These are phyloP conservation scores for Phytophthora megakarya DNA, from an alignment of 352 stramenopile species.

Conservation along the genomic window DNA sequence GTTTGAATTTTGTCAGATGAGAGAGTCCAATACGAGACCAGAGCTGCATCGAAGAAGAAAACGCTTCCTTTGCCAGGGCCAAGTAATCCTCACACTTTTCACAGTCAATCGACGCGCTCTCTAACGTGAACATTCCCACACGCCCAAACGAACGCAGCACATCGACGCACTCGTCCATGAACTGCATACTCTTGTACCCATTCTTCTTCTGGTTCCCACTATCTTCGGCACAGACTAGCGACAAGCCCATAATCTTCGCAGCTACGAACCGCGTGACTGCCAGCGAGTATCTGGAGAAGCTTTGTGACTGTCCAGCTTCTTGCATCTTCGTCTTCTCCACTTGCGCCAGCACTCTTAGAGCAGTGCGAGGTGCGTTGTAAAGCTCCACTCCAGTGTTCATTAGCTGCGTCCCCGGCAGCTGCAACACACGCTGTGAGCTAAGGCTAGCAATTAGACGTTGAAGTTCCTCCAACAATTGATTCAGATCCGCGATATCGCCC, in stretches of 20 bases:
- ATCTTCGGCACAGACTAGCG: conserved; percentile 43
- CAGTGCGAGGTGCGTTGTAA: conserved; percentile 64
- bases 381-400: conserved; percentile 71
- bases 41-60: conserved; percentile 50
- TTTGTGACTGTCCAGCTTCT: background rate
- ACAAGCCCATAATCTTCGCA: conserved; percentile 66
- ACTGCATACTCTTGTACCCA: conserved; percentile 30
- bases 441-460: conserved; percentile 33
- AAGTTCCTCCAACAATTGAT: conserved; percentile 35
- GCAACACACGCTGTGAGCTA: conserved; percentile 31
- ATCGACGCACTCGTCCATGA: conserved; percentile 70
- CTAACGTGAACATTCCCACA: conserved; percentile 64
- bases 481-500: conserved; percentile 7
- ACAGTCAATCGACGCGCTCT: conserved; percentile 53
- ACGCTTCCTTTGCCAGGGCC: conserved; percentile 54
- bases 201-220: background rate
- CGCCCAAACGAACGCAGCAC: conserved; percentile 76
- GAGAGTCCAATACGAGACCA: conserved; percentile 73
- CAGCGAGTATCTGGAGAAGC: conserved; percentile 39
- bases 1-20: conserved; percentile 68
- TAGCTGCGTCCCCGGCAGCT: conserved; percentile 36
- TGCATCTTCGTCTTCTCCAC: conserved; percentile 24
- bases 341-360: conserved; percentile 40
- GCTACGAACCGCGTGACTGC: conserved; percentile 55
- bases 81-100: conserved; percentile 64